These are phyloP conservation scores for Penicillium canariense DNA, from an alignment of 495 filamentous ascomycete genomes.

Conservation along the genomic window DNA sequence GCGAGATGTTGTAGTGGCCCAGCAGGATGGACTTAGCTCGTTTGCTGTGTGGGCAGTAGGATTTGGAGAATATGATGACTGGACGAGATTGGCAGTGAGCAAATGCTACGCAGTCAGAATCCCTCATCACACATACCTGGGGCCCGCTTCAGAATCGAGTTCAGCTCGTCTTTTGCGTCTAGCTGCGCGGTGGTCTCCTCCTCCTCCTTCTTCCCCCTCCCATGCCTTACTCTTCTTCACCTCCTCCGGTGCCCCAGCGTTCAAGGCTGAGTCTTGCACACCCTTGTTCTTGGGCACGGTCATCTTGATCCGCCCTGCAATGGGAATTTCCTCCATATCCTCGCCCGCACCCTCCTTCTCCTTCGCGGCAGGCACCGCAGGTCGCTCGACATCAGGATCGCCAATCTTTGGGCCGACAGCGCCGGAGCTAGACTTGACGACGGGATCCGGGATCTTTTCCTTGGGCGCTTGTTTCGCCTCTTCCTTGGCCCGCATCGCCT, in stretches of 20 bases:
- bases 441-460: conserved; percentile 30
- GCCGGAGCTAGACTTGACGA: conserved; percentile 31
- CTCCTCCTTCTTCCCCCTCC: conserved; percentile 19
- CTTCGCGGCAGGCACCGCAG: conserved; percentile 39
- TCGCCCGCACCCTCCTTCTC: conserved; percentile 30
- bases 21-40: conserved; percentile 81
- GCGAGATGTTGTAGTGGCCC: conserved; percentile 76
- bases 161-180: conserved; percentile 58
- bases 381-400: conserved; percentile 52
- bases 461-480: conserved; percentile 30
- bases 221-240: conserved; percentile 22
- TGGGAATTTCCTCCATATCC: conserved; percentile 50
- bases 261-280: conserved; percentile 1
- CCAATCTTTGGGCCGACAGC: conserved; percentile 36
- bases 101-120: conserved; percentile 7
- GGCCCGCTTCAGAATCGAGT: conserved; percentile 72
- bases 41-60: conserved; percentile 81
- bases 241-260: conserved; percentile 5
- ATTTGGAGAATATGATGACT: conserved; percentile 96
- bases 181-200: conserved; percentile 26
- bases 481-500: conserved; percentile 45
- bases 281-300: conserved; percentile 46
- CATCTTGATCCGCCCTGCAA: conserved; percentile 67
- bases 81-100: conserved; percentile 3
- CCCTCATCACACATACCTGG: conserved; percentile 59